phyloP scores from a whole-genome alignment of 495 filamentous ascomycete genomes.

The Staphylotrichum tortipilum region DNA sequence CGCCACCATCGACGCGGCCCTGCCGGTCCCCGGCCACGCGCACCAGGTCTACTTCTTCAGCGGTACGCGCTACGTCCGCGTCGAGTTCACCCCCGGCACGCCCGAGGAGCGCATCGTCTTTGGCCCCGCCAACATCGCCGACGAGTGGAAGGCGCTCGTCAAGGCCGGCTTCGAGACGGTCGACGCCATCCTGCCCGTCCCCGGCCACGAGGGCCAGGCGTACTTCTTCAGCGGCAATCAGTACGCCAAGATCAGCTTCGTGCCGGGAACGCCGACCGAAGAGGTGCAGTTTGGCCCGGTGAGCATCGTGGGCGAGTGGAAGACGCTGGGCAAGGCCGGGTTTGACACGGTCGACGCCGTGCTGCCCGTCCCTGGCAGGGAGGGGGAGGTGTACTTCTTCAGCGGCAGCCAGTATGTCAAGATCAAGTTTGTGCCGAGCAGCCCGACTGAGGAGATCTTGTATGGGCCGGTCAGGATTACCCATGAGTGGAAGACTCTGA shows the following conservation, averaged over 20 bases:
- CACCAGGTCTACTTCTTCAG: constrained; percentile 8
- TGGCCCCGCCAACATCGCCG: constrained; percentile 4
- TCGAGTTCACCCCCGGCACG: constrained; percentile 1
- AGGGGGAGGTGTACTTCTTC: neutral
- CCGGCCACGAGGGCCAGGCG: neutral
- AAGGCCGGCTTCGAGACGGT: constrained; percentile 9
- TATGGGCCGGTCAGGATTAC: neutral
- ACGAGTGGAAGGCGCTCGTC: constrained; percentile 2
- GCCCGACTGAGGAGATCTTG: neutral
- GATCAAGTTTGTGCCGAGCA: neutral
- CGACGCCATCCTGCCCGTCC: constrained; percentile 7
- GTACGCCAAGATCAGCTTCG: constrained; percentile 3
- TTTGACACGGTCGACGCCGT: constrained; percentile 3
- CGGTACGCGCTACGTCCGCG: constrained; percentile 7
- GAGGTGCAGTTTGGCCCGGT: constrained; percentile 2
- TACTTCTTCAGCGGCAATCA: constrained; percentile 10
- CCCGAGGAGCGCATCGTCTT: constrained; percentile 1
- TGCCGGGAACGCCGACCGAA: neutral
- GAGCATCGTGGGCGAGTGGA: neutral
- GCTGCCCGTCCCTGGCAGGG: neutral
- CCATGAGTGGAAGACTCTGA: constrained; percentile 1
- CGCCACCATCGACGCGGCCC: neutral
- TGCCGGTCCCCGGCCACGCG: neutral
- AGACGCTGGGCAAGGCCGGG: neutral
- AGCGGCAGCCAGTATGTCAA: neutral